Percentiles rank a stretch among this genome's conserved stretches.
phyloP scores from a whole-genome alignment of 805 yeast genomes.

The Lipomyces spencermartinsiae region DNA sequence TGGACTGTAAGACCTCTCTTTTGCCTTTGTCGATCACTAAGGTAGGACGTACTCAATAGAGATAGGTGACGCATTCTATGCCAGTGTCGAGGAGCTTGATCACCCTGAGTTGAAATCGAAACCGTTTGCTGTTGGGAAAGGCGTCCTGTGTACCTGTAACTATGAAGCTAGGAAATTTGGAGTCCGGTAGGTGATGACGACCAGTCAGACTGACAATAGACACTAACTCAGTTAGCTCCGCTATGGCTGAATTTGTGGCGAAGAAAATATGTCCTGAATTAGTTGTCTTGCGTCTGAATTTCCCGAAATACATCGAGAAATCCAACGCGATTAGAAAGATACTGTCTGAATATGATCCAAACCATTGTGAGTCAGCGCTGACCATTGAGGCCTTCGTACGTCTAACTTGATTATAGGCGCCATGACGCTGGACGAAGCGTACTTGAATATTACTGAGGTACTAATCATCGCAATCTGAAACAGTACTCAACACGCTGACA shows the following conservation, averaged over 20 bases:
- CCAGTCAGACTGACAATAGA: neutral
- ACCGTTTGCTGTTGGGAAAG: conserved; percentile 73
- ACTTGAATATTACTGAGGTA: conserved; percentile 37
- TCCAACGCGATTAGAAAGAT: conserved; percentile 70
- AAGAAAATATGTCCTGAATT: conserved; percentile 68
- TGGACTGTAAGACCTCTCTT: conserved; percentile 35
- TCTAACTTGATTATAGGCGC: conserved; percentile 42
- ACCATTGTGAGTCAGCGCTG: conserved; percentile 46
- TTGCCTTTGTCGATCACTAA: neutral
- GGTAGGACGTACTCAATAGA: neutral
- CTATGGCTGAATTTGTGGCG: conserved; percentile 87
- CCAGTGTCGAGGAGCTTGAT: conserved; percentile 75
- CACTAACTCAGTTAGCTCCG: conserved; percentile 55
- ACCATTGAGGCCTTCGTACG: neutral
- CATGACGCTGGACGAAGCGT: conserved; percentile 67
- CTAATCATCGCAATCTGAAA: conserved; percentile 65
- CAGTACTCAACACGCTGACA: conserved; percentile 61
- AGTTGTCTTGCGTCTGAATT: conserved; percentile 71
- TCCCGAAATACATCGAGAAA: conserved; percentile 68
- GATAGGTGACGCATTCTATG: conserved; percentile 84
- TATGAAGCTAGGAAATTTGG: conserved; percentile 84
- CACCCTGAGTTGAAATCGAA: conserved; percentile 63
- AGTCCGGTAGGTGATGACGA: conserved; percentile 47
- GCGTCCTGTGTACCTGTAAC: conserved; percentile 69
- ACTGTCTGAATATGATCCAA: conserved; percentile 54